Percentiles rank a stretch among this genome's conserved stretches.
Evolutionary conservation across 2,329 filamentous ascomycete genomes (phyloP).

Genomic region (Tolypocladium amazonense): DNA sequence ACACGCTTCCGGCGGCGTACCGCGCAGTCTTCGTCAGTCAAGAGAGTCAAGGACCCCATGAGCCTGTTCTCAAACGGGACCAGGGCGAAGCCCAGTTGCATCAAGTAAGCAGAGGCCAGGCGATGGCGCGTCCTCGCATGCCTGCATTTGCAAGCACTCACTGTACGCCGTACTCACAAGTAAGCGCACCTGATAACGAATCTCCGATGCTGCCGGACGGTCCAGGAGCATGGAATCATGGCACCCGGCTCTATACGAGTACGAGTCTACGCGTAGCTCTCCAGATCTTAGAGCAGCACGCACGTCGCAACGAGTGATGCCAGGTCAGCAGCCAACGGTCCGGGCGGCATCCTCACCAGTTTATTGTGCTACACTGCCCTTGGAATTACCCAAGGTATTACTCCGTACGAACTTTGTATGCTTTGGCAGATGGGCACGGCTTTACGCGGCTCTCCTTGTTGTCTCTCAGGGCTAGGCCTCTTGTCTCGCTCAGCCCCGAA

Average conservation of each 20-base stretch:
- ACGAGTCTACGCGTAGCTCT: not conserved
- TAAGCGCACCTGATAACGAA: not conserved
- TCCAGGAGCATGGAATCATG: not conserved
- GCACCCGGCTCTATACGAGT: not conserved
- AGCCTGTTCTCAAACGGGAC: not conserved
- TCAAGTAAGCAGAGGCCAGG: not conserved
- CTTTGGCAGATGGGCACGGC: not conserved
- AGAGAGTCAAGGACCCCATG: not conserved
- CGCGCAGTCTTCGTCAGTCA: not conserved
- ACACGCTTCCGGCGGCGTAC: not conserved
- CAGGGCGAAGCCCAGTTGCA: not conserved
- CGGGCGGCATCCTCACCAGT: not conserved
- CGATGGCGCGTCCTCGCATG: not conserved
- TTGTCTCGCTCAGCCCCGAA: not conserved
- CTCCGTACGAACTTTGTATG: not conserved
- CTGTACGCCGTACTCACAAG: not conserved
- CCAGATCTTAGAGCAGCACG: not conserved
- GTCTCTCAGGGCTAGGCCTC: not conserved
- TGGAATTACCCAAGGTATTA: not conserved
- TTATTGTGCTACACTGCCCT: not conserved
- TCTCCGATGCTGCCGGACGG: not conserved
- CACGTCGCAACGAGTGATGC: not conserved
- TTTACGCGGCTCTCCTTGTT: not conserved
- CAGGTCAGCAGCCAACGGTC: not conserved
- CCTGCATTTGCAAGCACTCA: not conserved